Base-by-base conservation (phyloP, 2,329 filamentous ascomycete genomes). In the Alternaria consortialis region DNA sequence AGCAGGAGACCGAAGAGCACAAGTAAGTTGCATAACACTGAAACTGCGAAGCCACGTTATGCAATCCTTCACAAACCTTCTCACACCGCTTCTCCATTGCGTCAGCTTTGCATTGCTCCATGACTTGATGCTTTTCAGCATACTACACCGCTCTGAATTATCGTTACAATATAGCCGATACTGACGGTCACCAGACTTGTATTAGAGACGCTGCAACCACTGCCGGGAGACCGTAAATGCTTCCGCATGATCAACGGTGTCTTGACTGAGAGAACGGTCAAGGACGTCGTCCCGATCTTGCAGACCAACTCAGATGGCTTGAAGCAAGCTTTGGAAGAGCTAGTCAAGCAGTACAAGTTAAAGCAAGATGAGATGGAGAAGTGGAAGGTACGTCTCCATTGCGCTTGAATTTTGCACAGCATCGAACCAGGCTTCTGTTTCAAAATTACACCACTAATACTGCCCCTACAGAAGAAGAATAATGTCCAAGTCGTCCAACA, bases 231-330 rank as follows among this genome's bases (percentile, higher is more conserved):
- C 68, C 91, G 95, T 74, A 99, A 97, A 83, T 98, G 94, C 82
- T 99, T 98, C 82, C 94, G 95, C 71, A 93, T 99, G 87, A 96
- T 99, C 79, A 98, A 99, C 79, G 95, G 95, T 46, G 94, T 98
- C 25, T 84, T 99, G 60, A 92, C 97, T 55, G 95, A 99, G 83
- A 87, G 94, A 70, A 98, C 94, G 15, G 92, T 99, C 69, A 86
- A 93, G 79, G 95, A 98, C 79, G 92, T 99, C 12, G 85, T 97
- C 56, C 95, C 95, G 6, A 91, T 93, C 27, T 85, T 99, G 63
- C 90, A 93, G 82, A 98, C 93, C 20, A 98, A 99, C 78, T 91
- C 93, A 27, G 94, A 98, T 65, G 94, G 95, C 2, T 79, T 99
- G 76, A 95, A 91, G 81, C 96, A 97, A 82, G 93, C 98, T 31